Percentiles rank a stretch among this genome's conserved stretches.
Evolutionary conservation across 2,329 filamentous ascomycete species (phyloP).

Genomic region (Epichloe typhina): DNA sequence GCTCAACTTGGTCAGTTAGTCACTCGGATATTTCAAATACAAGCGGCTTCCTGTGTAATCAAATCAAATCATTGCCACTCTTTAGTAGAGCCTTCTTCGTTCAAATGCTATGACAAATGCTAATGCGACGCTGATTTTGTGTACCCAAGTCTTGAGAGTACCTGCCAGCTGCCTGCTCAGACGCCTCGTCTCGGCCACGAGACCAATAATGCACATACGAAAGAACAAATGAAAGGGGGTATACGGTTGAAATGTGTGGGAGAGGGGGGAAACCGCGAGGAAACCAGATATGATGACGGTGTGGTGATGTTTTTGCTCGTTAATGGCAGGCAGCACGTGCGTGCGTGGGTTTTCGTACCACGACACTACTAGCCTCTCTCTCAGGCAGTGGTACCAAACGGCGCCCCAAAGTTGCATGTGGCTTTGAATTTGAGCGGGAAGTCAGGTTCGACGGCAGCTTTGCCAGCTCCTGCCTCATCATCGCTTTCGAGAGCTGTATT

Average conservation of each 20-base stretch:
- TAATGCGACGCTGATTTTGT: neutral
- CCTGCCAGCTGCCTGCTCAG: neutral
- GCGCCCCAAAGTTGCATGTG: conserved; percentile 34
- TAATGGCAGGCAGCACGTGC: neutral
- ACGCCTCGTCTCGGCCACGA: neutral
- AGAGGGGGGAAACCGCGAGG: no score
- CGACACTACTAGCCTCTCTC: neutral
- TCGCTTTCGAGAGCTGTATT: conserved; percentile 9
- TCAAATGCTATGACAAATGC: conserved; percentile 1
- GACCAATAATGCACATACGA: neutral
- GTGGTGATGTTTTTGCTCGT: no score
- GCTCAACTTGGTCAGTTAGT: no score
- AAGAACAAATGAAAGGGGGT: conserved; percentile 1
- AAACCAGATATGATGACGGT: neutral
- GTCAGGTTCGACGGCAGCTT: conserved; percentile 22
- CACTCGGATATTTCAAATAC: no score
- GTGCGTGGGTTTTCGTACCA: neutral
- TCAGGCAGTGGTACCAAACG: conserved; percentile 22
- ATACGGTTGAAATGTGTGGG: neutral
- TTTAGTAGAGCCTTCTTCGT: neutral
- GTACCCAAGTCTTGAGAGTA: neutral
- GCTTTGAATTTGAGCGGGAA: conserved; percentile 32
- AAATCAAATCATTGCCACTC: neutral
- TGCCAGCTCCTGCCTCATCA: conserved; percentile 13
- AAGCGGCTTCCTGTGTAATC: no score